Evolutionary conservation across 129 eudicot genomes (phyloP), one percentile per base, ranked within the genome.

Genomic region (Centella asiatica): DNA sequence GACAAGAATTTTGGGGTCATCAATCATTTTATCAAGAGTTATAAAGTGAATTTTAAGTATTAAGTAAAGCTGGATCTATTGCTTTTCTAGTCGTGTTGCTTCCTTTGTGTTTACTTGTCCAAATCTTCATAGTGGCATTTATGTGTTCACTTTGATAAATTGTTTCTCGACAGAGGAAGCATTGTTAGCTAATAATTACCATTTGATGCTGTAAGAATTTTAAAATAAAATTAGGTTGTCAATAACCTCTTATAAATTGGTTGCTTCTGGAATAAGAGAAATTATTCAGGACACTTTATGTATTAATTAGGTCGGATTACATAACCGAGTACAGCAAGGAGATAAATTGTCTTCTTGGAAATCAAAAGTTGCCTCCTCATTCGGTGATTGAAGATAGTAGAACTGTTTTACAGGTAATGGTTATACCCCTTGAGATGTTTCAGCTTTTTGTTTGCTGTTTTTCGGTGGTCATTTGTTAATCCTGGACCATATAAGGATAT

Each of bases 271-370:
- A n/a, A n/a, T n/a, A n/a, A 0, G 66, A 37, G 50, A 45, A 24
- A 57, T 60, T 37, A 61, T 26, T 56, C 24, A 17, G 24, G 19
- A 28, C 51, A 50, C 27, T 62, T 42, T 10, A 22, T 42, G 52
- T 23, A 13, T 23, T 57, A 11, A 64, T 57, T 72, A 92, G 96
- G 96, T 92, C 79, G 73, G 86, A 76, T 60, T 78, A 76, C 64
- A 82, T 87, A 45, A 77, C 82, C 40, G 86, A 82, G 80, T 92
- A 87, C 73, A 81, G 96, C 82, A 81, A 70, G 72, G 95, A 85
- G 63, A 92, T 92, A 58, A 84, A 80, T 49, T 82, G 86, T 49
- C 85, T 92, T 57, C 80, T 92, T 74, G 90, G 88, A 49, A 57
- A 44, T 75, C 67, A 66, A 45, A 75, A 78, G 65, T 60, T 75